Evolutionary conservation across 495 filamentous ascomycete genomes (phyloP), one percentile per base, ranked within the genome.

Genomic region (Astrothelium subdiscretum): DNA sequence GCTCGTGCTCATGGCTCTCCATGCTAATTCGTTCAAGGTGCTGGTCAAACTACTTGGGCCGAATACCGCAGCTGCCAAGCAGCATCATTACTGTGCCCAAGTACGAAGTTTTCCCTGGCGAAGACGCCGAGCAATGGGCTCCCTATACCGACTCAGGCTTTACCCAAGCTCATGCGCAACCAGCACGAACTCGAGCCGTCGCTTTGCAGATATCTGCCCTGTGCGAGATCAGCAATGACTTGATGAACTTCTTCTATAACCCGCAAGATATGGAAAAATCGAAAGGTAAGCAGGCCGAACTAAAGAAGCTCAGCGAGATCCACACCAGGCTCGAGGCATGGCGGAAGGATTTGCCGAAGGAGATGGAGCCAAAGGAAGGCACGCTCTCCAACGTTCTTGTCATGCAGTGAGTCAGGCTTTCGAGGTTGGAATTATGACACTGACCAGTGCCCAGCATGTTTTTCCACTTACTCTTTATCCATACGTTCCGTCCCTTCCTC

Each of bases 41-140:
- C 75, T 97, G 95, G 95, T 96, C 91, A 29, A 97, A 97, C 73
- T 98, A 98, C 66, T 85, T 97, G 31, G 94, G 94, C 48, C 87
- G 94, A 40, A 80, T 96, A 65, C 94, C 94, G 13, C 95, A 97
- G 69, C 76, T 97, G 26, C 85, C 88, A 1, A 84, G 81, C 13
- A 82, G 83, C 31, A 89, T 86, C 31, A 84, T 90, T 59, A 95
- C 85, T 22, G 87, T 90, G 11, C 89, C 89, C 1, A 95, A 94
- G 69, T 88, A 88, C 61, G 92, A 97, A 64, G 90, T 97, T 20
- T 90, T 97, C 68, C 94, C 92, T 0, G 75, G 80, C 59, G 94
- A 98, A 70, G 94, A 98, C 67, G 81, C 87, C 13, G 87, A 88
- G 67, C 71, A 78, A 54, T 98, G 94, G 94, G 85, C 83, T 44